Evolutionary conservation across 2,329 filamentous ascomycete genomes (phyloP).

Genomic region (Alternaria ethzedia): DNA sequence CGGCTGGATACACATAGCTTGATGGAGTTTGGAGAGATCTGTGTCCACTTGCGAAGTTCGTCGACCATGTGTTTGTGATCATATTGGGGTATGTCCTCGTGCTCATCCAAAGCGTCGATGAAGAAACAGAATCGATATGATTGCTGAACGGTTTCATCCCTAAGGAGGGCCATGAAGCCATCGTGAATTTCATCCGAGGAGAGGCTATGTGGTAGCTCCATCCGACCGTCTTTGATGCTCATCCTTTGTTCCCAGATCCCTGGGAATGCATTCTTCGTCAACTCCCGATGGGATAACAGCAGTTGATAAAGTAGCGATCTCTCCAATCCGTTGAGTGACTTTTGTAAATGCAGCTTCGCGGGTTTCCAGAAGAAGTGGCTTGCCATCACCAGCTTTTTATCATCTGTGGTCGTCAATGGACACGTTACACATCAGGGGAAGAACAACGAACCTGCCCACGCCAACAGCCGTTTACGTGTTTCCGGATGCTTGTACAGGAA

Average conservation of each 20-base stretch:
- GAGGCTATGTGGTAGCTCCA: not conserved
- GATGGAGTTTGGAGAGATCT: not conserved
- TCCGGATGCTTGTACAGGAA: not conserved
- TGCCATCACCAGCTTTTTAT: not conserved
- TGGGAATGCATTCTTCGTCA: too few species aligned
- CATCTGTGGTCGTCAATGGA: too few species aligned
- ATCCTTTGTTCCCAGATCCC: not conserved
- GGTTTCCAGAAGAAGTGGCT: not conserved
- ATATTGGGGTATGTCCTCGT: fast-evolving
- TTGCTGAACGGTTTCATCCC: not conserved
- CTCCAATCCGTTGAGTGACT: not conserved
- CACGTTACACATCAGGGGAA: too few species aligned
- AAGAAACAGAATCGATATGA: not conserved
- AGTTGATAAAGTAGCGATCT: too few species aligned
- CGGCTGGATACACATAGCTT: not conserved
- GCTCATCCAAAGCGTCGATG: not conserved
- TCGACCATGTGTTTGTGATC: not conserved
- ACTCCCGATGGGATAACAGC: too few species aligned
- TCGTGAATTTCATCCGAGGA: not conserved
- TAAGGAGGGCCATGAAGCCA: not conserved
- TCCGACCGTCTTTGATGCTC: not conserved
- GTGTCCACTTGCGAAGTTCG: not conserved
- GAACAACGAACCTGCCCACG: not conserved
- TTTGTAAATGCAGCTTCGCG: not conserved
- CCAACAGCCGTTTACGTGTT: not conserved